Percentiles rank a stretch among this genome's conserved stretches.
These are phyloP conservation scores for Diaporthe nobilis DNA, from an alignment of 2,329 filamentous ascomycete species.

Conservation along the genomic window DNA sequence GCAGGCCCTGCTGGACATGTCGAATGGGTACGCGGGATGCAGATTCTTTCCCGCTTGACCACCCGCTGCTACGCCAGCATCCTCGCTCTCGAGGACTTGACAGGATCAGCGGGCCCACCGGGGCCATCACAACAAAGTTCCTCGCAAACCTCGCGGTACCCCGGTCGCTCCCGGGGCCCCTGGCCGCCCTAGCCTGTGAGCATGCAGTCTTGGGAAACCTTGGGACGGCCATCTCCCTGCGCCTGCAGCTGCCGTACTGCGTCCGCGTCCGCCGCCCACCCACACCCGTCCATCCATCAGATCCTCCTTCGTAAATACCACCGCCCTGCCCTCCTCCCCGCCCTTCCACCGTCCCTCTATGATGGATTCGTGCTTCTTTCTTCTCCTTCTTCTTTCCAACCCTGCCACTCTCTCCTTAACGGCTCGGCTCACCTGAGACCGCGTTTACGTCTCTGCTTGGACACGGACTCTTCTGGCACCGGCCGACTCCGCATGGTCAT, in stretches of 20 bases:
- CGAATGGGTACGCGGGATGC: constrained; percentile 35
- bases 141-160: constrained; percentile 27
- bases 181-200: constrained; percentile 27
- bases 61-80: constrained; percentile 21
- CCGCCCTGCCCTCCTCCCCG: constrained; percentile 37
- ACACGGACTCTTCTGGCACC: constrained; percentile 20
- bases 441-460: constrained; percentile 36
- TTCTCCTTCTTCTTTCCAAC: background rate
- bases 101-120: constrained; percentile 28
- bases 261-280: constrained; percentile 13
- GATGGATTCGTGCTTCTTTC: constrained; percentile 28
- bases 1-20: constrained; percentile 5
- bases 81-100: constrained; percentile 22
- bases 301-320: constrained; percentile 27
- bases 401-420: constrained; percentile 11
- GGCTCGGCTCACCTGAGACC: constrained; percentile 25
- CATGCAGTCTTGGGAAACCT: constrained; percentile 22
- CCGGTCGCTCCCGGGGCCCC: constrained; percentile 13
- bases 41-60: constrained; percentile 33
- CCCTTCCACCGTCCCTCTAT: constrained; percentile 21
- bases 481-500: constrained; percentile 6
- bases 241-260: constrained; percentile 23
- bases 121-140: constrained; percentile 20
- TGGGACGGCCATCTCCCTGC: background rate
- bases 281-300: constrained; percentile 24